Base-by-base conservation (phyloP, 208 protist genomes). In the Trypanosoma congolense region DNA sequence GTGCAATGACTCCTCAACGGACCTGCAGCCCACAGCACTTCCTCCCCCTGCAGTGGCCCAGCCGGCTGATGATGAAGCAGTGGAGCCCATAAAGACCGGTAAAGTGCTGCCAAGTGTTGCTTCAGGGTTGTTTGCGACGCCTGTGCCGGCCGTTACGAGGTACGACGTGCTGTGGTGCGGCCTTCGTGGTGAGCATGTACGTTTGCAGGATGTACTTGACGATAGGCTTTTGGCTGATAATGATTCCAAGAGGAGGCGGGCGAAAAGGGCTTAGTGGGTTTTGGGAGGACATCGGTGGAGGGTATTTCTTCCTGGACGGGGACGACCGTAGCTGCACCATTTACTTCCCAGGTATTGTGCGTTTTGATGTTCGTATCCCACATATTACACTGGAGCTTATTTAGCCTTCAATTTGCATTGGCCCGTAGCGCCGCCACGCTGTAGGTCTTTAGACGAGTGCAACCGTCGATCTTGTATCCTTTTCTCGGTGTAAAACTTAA, bases 121-220 rank as follows among this genome's bases (percentile, higher is more conserved):
- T 22, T 47, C 61, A n/a, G 61, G 61, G 22, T 4, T 59, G 3
- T 66, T 60, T 33, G 2, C 29, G 8, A 33, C 42, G 2, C 61
- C 61, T 5, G 38, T 22, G 12, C 45, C 52, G 0, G 44, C 53
- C 4, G 67, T 83, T 28, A 64, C 68, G 31, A 56, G 62, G 1
- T 67, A 79, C 29, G 78, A 85, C 48, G 70, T 85, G n/a, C 66
- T 85, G 4, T 85, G 74, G 71, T 57, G 61, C 41, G 74, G 74
- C 1, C 26, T 53, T 2, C 58, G 60, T 30, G 70, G 66, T 2
- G 78, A 84, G 38, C 67, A 85, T 43, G 56, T 67, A 51, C 31
- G 77, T 26, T 60, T 85, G 56, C 67, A 71, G 36, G 60, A 65
- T 30, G 53, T 76, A 19, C 61, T 85, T 8, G 63, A 85, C 19